Percentiles rank a stretch among this genome's conserved stretches.
phyloP scores from a whole-genome alignment of 257 asterid species.

The Apocynum venetum region DNA sequence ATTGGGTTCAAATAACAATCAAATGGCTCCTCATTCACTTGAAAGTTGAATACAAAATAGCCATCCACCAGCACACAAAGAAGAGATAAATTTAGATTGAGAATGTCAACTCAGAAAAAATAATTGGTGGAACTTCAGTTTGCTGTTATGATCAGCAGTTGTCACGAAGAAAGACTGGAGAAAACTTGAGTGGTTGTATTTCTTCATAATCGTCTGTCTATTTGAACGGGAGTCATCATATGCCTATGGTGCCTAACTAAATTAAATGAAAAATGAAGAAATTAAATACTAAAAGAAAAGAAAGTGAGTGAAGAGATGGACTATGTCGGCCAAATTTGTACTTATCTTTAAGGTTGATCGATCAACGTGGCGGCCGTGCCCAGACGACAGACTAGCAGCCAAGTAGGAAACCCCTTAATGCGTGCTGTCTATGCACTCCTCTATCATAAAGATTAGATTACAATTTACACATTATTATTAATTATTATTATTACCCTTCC shows the following conservation, averaged over 20 bases:
- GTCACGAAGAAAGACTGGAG: too few species aligned
- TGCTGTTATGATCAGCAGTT: not conserved
- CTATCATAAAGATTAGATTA: not conserved
- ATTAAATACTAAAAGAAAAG: not conserved
- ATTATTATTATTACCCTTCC: not conserved
- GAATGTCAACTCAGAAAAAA: too few species aligned
- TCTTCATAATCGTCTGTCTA: too few species aligned
- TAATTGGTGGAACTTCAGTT: not conserved
- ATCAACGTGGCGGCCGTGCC: slow-evolving; percentile 58
- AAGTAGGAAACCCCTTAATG: slow-evolving; percentile 20
- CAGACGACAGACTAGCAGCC: slow-evolving; percentile 49
- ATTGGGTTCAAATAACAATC: too few species aligned
- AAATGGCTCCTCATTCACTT: too few species aligned
- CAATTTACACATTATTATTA: not conserved
- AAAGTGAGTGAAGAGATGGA: slow-evolving; percentile 17
- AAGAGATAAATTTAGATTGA: too few species aligned
- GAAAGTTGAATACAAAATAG: too few species aligned
- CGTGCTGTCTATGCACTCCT: slow-evolving; percentile 26
- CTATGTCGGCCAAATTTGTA: slow-evolving; percentile 58
- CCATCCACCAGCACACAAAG: too few species aligned
- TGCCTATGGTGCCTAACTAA: too few species aligned
- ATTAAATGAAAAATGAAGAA: not conserved
- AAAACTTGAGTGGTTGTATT: too few species aligned
- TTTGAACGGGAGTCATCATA: too few species aligned
- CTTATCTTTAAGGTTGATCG: slow-evolving; percentile 36